A percentile compares a stretch with the other conserved stretches of the same genome.
Evolutionary conservation across 1,139 yeast genomes (phyloP).

Genomic region (Hyphopichia fennica): DNA sequence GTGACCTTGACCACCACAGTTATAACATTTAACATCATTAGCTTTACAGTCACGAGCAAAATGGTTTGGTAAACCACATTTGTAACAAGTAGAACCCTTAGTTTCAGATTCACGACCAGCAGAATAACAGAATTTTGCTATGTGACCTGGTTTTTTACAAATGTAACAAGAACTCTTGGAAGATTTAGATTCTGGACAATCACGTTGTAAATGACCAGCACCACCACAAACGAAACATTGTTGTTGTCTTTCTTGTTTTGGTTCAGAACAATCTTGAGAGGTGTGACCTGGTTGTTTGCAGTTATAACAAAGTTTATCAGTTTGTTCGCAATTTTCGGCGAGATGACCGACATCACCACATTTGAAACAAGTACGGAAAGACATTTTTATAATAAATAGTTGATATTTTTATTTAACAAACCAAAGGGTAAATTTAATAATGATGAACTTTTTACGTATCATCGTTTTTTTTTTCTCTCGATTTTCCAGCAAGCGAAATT

Average conservation of each 20-base stretch:
- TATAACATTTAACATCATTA: slow-evolving; percentile 74
- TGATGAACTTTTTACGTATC: not conserved
- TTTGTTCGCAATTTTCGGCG: slow-evolving; percentile 83
- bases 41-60: slow-evolving; percentile 91
- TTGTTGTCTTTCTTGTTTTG: slow-evolving; percentile 78
- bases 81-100: slow-evolving; percentile 71
- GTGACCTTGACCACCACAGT: slow-evolving; percentile 90
- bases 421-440: no score
- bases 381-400: slow-evolving; percentile 45
- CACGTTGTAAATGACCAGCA: slow-evolving; percentile 68
- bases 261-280: slow-evolving; percentile 83
- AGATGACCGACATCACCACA: slow-evolving; percentile 78
- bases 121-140: slow-evolving; percentile 69
- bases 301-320: slow-evolving; percentile 88
- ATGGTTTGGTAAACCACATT: slow-evolving; percentile 93
- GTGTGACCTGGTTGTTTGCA: slow-evolving; percentile 91
- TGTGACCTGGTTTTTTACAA: slow-evolving; percentile 79
- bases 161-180: slow-evolving; percentile 43
- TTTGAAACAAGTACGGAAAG: slow-evolving; percentile 64
- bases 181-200: slow-evolving; percentile 58
- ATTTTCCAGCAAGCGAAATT: not conserved
- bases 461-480: not conserved
- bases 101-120: slow-evolving; percentile 20
- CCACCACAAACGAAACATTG: slow-evolving; percentile 89
- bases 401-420: no score